A percentile compares a stretch with the other conserved stretches of the same genome.
phyloP scores from a whole-genome alignment of 192 early-diverging fungal species.

The Coemansia sp. region DNA sequence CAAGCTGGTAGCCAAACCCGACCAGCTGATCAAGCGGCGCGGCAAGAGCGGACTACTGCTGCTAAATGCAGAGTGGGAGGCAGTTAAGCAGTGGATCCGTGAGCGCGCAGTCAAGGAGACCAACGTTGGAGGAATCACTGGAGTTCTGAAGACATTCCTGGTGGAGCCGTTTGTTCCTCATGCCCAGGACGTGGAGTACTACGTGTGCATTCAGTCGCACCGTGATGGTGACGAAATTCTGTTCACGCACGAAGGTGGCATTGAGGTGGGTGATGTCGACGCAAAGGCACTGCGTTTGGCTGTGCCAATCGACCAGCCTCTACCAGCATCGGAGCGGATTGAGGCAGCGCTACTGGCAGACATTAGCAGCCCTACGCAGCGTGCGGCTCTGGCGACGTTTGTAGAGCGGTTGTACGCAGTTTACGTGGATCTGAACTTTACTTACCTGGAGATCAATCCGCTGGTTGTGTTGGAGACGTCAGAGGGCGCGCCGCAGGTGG shows the following conservation, averaged over 20 bases:
- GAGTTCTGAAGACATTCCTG: constrained; percentile 90
- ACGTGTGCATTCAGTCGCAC: constrained; percentile 93
- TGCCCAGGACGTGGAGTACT: constrained; percentile 89
- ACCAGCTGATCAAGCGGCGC: constrained; percentile 96
- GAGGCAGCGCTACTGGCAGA: constrained; percentile 66
- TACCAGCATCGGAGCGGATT: constrained; percentile 70
- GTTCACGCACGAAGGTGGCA: constrained; percentile 98
- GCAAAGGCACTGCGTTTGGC: constrained; percentile 89
- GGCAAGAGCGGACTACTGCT: constrained; percentile 94
- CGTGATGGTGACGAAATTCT: constrained; percentile 95
- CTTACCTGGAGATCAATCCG: constrained; percentile 99
- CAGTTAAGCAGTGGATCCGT: constrained; percentile 86
- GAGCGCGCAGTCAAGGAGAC: constrained; percentile 85
- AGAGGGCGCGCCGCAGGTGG: constrained; percentile 64
- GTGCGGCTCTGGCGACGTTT: constrained; percentile 84
- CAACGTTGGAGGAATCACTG: constrained; percentile 77
- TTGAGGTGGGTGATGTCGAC: constrained; percentile 98
- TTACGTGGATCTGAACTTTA: constrained; percentile 96
- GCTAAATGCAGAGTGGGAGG: constrained; percentile 87
- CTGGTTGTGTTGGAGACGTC: constrained; percentile 83
- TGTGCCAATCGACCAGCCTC: constrained; percentile 74
- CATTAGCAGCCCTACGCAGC: constrained; percentile 60
- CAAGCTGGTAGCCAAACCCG: constrained; percentile 95
- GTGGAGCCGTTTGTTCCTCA: constrained; percentile 95
- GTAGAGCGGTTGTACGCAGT: constrained; percentile 91